Evolutionary conservation across 73 alveolate genomes (phyloP).

Genomic region (Breviolum minutum): DNA sequence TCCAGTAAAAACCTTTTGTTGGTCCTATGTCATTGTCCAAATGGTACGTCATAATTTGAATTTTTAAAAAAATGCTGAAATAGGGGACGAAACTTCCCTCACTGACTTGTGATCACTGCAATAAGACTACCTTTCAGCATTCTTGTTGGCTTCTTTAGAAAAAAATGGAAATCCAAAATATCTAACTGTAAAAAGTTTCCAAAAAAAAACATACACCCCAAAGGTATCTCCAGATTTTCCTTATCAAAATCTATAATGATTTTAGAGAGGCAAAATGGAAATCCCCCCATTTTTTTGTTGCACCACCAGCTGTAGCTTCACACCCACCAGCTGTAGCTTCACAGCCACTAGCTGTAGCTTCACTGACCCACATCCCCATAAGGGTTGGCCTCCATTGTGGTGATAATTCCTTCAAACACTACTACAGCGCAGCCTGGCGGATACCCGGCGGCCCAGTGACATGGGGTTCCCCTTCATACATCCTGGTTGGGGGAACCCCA

Average conservation of each 20-base stretch:
- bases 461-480: neutral
- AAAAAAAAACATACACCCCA: neutral
- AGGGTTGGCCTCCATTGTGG: constrained; percentile 36
- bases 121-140: too few relatives aligned
- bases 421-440: constrained; percentile 76
- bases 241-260: neutral
- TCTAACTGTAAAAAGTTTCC: too few relatives aligned
- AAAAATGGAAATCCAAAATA: too few relatives aligned
- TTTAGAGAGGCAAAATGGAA: neutral
- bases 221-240: neutral
- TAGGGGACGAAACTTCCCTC: too few relatives aligned
- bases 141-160: too few relatives aligned
- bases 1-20: too few relatives aligned
- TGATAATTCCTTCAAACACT: constrained; percentile 58
- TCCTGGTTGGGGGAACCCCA: neutral
- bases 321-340: neutral
- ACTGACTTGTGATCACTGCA: too few relatives aligned
- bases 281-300: neutral
- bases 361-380: neutral
- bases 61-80: too few relatives aligned
- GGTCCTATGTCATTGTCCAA: too few relatives aligned
- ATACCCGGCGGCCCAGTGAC: neutral
- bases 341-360: neutral
- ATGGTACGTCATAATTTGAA: too few relatives aligned
- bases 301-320: neutral